Percentiles rank a stretch among this genome's conserved stretches.
Evolutionary conservation across 345 rosid species (phyloP).

Genomic region (Brassica carinata): DNA sequence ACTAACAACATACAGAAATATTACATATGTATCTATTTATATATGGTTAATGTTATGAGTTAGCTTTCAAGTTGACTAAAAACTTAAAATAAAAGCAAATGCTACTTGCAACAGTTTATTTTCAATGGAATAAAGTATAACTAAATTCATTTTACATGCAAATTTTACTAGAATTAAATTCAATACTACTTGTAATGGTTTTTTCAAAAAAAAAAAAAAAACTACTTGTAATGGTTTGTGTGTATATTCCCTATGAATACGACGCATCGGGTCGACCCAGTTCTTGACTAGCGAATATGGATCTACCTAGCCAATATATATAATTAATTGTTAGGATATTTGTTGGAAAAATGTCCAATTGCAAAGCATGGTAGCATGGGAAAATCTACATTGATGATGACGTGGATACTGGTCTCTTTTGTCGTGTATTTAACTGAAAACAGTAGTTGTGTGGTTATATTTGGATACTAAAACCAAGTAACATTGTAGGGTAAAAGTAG

Average conservation of each 20-base stretch:
- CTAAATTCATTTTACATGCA: background rate
- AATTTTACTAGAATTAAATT: background rate
- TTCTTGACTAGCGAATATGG: background rate
- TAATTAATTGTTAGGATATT: constrained; percentile 12
- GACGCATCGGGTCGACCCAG: background rate
- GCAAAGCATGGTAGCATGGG: constrained; percentile 16
- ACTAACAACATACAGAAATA: background rate
- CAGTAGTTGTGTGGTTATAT: background rate
- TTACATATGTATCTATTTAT: background rate
- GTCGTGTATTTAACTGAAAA: constrained; percentile 4
- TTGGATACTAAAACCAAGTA: constrained; percentile 2
- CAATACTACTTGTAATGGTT: too few relatives aligned
- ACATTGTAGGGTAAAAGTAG: background rate
- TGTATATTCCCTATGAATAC: background rate
- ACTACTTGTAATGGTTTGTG: background rate
- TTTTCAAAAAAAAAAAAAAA: too few relatives aligned
- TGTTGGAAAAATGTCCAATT: constrained; percentile 4
- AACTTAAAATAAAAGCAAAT: background rate
- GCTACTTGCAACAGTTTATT: background rate
- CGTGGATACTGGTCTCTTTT: constrained; percentile 17
- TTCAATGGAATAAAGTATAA: background rate
- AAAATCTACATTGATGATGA: constrained; percentile 12
- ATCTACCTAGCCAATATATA: background rate
- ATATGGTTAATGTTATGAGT: background rate
- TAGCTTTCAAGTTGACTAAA: background rate